These are phyloP conservation scores for Aspergillus aculeatus DNA, from an alignment of 2,329 filamentous ascomycete species.

Conservation along the genomic window DNA sequence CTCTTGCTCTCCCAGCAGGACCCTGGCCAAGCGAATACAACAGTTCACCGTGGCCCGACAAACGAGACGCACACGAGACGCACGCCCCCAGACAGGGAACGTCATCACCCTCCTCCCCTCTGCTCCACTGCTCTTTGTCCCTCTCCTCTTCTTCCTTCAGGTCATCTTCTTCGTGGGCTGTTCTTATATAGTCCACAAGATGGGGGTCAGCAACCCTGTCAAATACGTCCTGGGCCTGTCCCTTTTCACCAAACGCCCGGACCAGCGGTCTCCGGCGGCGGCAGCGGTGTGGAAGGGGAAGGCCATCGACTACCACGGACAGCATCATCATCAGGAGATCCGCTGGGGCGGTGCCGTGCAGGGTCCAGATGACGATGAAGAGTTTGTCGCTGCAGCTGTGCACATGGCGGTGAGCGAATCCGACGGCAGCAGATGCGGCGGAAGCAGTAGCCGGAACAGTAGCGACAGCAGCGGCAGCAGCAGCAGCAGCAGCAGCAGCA, in stretches of 20 bases:
- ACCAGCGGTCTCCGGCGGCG: background rate
- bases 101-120: background rate
- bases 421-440: slow-evolving; percentile 11
- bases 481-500: slow-evolving; percentile 7
- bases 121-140: background rate
- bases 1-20: background rate
- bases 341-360: slow-evolving; percentile 3
- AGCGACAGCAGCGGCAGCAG: slow-evolving; percentile 12
- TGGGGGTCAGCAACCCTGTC: slow-evolving; percentile 22
- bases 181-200: slow-evolving; percentile 8
- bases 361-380: background rate
- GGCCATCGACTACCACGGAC: background rate
- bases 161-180: background rate
- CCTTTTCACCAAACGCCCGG: slow-evolving; percentile 17
- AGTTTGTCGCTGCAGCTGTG: background rate
- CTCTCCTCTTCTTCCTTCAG: background rate
- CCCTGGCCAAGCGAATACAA: background rate
- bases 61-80: background rate
- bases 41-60: background rate
- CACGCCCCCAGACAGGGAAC: background rate
- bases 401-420: slow-evolving; percentile 20
- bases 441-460: slow-evolving; percentile 12
- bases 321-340: background rate
- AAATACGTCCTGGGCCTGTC: slow-evolving; percentile 22
- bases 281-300: slow-evolving; percentile 17